Evolutionary conservation across 441 rosid species (phyloP).

Genomic region (Croton laevigatus): DNA sequence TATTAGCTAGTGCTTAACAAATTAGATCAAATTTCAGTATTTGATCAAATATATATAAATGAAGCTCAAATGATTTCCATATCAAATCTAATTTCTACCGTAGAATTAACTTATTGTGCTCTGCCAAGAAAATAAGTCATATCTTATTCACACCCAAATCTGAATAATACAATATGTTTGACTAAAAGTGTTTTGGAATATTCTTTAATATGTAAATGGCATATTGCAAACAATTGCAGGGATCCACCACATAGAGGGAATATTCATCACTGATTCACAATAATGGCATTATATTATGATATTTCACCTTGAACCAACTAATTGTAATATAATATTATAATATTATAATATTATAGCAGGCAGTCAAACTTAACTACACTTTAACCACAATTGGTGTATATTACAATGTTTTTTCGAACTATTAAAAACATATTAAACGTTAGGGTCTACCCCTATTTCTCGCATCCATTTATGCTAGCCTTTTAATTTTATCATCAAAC

Average conservation of each 20-base stretch:
- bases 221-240: not conserved
- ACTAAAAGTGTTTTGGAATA: not conserved
- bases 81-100: not conserved
- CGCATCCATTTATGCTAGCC: too few relatives aligned
- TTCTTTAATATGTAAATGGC: not conserved
- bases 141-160: not conserved
- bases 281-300: not conserved
- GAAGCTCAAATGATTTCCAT: not conserved
- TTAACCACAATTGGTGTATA: too few relatives aligned
- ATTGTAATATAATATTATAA: too few relatives aligned
- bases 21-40: not conserved
- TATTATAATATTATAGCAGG: too few relatives aligned
- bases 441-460: too few relatives aligned
- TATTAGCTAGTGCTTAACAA: not conserved
- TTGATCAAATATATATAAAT: not conserved
- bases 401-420: too few relatives aligned
- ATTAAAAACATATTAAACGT: too few relatives aligned
- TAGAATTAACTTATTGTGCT: not conserved
- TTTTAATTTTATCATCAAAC: too few relatives aligned
- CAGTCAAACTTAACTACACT: too few relatives aligned
- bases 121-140: not conserved
- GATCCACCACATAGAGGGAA: slow-evolving; percentile 1
- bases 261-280: not conserved
- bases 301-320: too few relatives aligned
- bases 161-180: not conserved